Evolutionary conservation across 148 eudicot species (phyloP).

Genomic region (Vaccinium macrocarpon): DNA sequence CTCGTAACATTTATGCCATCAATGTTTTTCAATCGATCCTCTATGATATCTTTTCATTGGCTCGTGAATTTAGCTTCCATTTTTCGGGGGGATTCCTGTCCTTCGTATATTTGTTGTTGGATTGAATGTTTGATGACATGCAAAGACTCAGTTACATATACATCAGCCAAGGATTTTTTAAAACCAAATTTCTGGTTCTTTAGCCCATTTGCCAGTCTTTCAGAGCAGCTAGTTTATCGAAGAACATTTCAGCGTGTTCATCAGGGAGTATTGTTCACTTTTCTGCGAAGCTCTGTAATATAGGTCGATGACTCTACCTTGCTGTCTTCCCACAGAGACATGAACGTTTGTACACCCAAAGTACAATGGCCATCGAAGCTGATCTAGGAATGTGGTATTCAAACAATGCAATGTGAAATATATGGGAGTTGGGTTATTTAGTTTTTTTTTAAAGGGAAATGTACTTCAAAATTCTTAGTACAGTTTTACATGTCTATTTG

Average conservation of each 20-base stretch:
- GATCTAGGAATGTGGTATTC: too few relatives aligned
- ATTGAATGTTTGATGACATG: neutral
- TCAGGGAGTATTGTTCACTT: neutral
- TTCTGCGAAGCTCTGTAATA: neutral
- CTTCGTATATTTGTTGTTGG: neutral
- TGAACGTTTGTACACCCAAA: neutral
- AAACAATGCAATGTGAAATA: too few relatives aligned
- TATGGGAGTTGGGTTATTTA: too few relatives aligned
- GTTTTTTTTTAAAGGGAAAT: too few relatives aligned
- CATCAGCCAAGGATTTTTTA: neutral
- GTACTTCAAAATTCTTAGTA: too few relatives aligned
- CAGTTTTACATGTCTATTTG: too few relatives aligned
- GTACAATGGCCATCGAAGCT: neutral
- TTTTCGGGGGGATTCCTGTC: neutral
- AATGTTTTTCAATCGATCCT: neutral
- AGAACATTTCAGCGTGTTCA: neutral
- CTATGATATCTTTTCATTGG: neutral
- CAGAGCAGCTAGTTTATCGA: neutral
- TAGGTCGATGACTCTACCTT: neutral
- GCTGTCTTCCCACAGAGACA: neutral
- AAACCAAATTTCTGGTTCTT: neutral
- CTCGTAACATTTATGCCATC: neutral
- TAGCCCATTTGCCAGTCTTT: neutral
- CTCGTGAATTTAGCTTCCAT: constrained; percentile 37
- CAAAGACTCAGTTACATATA: neutral